phyloP scores from a whole-genome alignment of 139 green algal species.

The Bryopsis sp. region DNA sequence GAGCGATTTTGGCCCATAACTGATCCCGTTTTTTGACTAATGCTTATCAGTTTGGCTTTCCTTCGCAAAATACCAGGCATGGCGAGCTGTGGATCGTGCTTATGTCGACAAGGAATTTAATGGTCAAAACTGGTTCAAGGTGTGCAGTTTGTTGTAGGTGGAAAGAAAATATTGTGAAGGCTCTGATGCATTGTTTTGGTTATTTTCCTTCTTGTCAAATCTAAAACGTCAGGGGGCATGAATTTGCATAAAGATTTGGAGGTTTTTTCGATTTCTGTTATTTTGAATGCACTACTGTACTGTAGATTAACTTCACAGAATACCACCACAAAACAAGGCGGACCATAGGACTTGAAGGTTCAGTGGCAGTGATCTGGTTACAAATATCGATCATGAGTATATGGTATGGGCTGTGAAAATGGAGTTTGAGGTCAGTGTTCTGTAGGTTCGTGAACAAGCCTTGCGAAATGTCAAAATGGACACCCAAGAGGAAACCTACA shows the following conservation, averaged over 20 bases:
- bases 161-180: no score
- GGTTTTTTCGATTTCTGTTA: no score
- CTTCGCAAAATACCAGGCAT: conserved; percentile 46
- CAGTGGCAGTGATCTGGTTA: no score
- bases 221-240: neutral
- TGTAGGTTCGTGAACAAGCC: conserved; percentile 15
- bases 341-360: no score
- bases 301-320: no score
- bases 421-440: no score
- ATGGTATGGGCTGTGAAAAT: no score
- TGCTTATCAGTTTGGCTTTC: neutral
- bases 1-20: neutral
- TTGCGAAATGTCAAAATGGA: conserved; percentile 52
- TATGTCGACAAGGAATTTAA: conserved; percentile 99
- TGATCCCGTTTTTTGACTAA: neutral
- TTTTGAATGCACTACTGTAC: no score
- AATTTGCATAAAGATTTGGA: no score
- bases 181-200: no score
- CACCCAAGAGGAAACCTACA: conserved; percentile 66
- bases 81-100: conserved; percentile 85
- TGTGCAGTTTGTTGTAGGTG: conserved; percentile 21
- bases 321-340: no score
- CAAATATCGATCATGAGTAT: neutral
- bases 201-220: no score
- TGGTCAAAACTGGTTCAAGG: conserved; percentile 85